Evolutionary conservation across 208 protist species (phyloP), one percentile per base, ranked within the genome.

Genomic region (Trypanosoma mega): DNA sequence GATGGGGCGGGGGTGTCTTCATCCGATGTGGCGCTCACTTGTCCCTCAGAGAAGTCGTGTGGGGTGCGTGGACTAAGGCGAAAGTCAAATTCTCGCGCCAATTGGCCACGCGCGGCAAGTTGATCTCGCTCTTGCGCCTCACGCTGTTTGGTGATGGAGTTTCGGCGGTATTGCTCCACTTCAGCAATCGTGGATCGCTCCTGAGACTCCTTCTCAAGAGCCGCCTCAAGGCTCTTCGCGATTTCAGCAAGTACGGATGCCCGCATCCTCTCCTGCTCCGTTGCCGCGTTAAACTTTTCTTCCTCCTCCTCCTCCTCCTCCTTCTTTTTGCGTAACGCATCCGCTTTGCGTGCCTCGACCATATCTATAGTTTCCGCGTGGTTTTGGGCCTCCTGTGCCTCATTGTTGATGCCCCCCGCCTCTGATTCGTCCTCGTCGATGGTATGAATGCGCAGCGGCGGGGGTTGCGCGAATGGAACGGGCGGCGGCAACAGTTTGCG

Each of bases 21-120:
- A 46, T 92, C 79, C 2, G 85, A 92, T 0, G 82, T 87, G 41
- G 33, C 74, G 52, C 80, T 88, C 2, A 92, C 82, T 58, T 87
- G 80, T 20, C 29, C 48, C 2, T 66, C 53, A 6, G 64, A 54
- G 30, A 36, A 31, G 50, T 68, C 50, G 23, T 34, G 21, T 52
- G 58, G 57, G 0, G 49, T 72, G 29, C 41, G 47, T 20, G 62
- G 70, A 30, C 72, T 78, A 12, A 60, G 23, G 14, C 43, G 1
- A 68, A 84, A 12, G 44, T 85, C 76, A 53, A 92, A 88, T 44
- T 89, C 80, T 9, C 50, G 39, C 18, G 75, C 59, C 26, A 92
- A 57, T 26, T 56, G 62, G 24, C 76, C 68, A 5, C 71, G 36
- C n/a, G 71, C 56, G 30, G 69, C 70, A 2, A 70, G 53, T 47